A percentile compares a stretch with the other conserved stretches of the same genome.
Conservation (phyloP, 2,329 filamentous ascomycete genomes). For the Cadophora gregata region DNA sequence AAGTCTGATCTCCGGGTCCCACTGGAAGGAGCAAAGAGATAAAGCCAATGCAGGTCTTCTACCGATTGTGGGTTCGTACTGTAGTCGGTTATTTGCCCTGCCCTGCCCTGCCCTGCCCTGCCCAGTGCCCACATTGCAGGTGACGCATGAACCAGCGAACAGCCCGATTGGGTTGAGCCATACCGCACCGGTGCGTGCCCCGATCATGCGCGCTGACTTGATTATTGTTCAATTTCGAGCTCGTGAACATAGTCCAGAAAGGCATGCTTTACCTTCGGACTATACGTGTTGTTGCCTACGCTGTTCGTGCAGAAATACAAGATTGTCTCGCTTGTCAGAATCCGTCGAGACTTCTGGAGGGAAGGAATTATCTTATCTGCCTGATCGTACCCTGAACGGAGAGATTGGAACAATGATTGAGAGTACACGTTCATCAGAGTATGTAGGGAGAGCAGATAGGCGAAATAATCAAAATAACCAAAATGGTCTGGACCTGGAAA, state of each 20-base stretch:
- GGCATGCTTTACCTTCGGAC: not conserved
- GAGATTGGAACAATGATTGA: not conserved
- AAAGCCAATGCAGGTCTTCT: not conserved
- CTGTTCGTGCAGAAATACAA: not conserved
- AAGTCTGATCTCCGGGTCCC: not conserved
- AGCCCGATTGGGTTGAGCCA: not conserved
- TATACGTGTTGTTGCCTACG: too few relatives aligned
- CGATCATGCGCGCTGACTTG: not conserved
- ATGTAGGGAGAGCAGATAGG: not conserved
- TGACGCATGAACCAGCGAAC: not conserved
- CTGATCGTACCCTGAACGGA: not conserved
- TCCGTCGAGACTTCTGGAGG: not conserved
- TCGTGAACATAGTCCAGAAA: not conserved
- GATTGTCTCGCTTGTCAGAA: not conserved
- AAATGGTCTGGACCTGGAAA: not conserved
- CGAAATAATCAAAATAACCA: not conserved
- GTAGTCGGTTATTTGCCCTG: not conserved
- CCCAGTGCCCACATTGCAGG: too few relatives aligned
- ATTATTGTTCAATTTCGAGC: not conserved
- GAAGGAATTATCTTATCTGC: not conserved
- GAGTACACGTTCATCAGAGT: not conserved
- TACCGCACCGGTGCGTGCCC: not conserved
- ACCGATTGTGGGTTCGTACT: too few relatives aligned
- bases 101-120: not conserved
- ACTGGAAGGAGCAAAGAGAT: conserved; percentile 1